Base-by-base conservation (phyloP, 2,329 filamentous ascomycete species). In the Aspergillus sojae region DNA sequence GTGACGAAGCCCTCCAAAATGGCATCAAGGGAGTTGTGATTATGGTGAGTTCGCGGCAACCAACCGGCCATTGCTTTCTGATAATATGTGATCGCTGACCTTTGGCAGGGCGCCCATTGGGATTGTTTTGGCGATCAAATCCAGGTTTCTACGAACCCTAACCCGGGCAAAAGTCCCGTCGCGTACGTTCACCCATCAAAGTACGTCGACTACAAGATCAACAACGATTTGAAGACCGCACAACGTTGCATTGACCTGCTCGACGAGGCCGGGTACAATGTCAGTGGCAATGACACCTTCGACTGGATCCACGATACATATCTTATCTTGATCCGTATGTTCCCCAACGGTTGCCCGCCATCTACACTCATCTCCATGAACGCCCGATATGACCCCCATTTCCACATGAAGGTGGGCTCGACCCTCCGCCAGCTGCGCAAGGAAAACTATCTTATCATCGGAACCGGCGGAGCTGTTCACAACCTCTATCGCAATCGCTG, bases 271-370 rank as follows among this genome's bases (percentile, higher is more conserved):
- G 87, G 88, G 10, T 85, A 90, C 75, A 79, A 85, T 39, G 86
- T 82, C 1, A 71, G 75, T 4, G 77, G 74, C 1, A 88, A 90
- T 70, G 69, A 80, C 0, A 80, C 71, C 0, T 91, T 91, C 67
- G 86, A 91, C 71, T 91, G 88, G 89, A 91, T 91, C 72, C 88
- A 91, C 78, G 89, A 91, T 74, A 89, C 87, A 0, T 91, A 87
- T 71, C 82, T 91, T 3, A 85, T 91, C 62, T 79, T 91, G 10
- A 89, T 91, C 71, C 82, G 88, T 60, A 91, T 91, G 88, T 91
- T 91, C 67, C 89, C 88, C 0, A 67, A 71, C 2, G 80, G 79
- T n/a, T 89, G 86, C 69, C 89, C 89, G 1, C 89, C 89, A 0
- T 90, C 88, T 0, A 89, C 87, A 3, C 80, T 90, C 60, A 76